phyloP scores from a whole-genome alignment of 2,329 filamentous ascomycete species.

The Pseudopithomyces maydicus region DNA sequence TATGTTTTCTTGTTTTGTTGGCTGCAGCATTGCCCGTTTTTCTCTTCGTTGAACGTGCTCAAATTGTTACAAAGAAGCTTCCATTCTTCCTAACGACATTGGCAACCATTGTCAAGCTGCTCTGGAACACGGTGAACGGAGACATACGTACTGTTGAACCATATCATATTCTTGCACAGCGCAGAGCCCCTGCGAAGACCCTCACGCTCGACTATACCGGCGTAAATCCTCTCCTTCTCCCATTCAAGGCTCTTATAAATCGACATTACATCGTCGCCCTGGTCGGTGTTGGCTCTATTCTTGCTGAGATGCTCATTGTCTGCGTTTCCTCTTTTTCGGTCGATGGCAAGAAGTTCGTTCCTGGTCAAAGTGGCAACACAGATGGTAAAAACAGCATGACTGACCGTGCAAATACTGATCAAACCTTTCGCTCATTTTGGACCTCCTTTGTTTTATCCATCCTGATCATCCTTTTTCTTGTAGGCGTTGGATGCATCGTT shows the following conservation, averaged over 20 bases:
- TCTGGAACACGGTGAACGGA: slow-evolving; percentile 71
- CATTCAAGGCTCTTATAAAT: slow-evolving; percentile 66
- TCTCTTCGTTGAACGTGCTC: slow-evolving; percentile 62
- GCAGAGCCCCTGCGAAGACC: slow-evolving; percentile 68
- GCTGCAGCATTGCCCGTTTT: slow-evolving; percentile 64
- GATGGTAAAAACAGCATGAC: slow-evolving; percentile 14
- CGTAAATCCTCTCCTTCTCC: slow-evolving; percentile 70
- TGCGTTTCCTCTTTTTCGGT: slow-evolving; percentile 70
- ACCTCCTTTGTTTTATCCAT: slow-evolving; percentile 66
- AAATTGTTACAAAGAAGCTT: slow-evolving; percentile 62
- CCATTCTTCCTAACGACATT: slow-evolving; percentile 70
- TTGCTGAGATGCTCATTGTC: slow-evolving; percentile 75
- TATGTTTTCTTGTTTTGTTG: slow-evolving; percentile 63
- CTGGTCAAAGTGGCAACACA: slow-evolving; percentile 28
- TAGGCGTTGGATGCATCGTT: slow-evolving; percentile 62
- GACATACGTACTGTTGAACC: slow-evolving; percentile 75
- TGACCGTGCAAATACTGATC: slow-evolving; percentile 43
- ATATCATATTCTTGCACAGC: slow-evolving; percentile 70
- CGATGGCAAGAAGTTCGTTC: slow-evolving; percentile 65
- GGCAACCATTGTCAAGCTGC: slow-evolving; percentile 69
- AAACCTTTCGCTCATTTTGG: slow-evolving; percentile 66
- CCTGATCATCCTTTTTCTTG: slow-evolving; percentile 70
- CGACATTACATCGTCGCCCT: slow-evolving; percentile 68
- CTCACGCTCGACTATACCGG: slow-evolving; percentile 76
- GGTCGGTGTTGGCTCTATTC: slow-evolving; percentile 71